Conservation (phyloP, 2,329 filamentous ascomycete species). For the Chrysoporthe puriensis region DNA sequence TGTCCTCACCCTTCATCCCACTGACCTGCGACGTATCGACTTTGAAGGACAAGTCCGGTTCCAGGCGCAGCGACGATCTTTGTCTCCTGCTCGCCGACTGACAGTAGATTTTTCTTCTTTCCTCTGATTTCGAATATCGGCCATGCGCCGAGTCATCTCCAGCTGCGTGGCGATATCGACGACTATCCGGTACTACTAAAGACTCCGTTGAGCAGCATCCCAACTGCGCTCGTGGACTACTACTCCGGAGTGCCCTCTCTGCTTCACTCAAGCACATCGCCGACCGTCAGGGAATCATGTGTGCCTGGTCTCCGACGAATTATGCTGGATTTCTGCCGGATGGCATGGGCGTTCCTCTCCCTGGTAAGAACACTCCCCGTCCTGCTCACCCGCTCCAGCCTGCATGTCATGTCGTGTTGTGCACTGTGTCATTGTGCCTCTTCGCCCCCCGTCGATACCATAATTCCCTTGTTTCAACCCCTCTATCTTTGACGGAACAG, state of each 20-base stretch:
- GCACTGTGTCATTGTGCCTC: background rate
- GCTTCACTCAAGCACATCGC: background rate
- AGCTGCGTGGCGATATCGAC: no score
- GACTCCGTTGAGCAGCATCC: no score
- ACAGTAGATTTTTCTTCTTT: no score
- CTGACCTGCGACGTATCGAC: no score
- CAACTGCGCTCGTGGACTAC: background rate
- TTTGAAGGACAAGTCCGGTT: no score
- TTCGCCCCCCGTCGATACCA: background rate
- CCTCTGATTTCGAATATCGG: no score
- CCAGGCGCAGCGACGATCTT: no score
- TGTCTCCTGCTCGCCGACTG: no score
- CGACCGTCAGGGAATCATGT: background rate
- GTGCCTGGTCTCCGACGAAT: background rate
- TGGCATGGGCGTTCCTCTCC: background rate
- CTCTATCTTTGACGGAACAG: background rate
- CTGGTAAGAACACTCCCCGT: background rate
- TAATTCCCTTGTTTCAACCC: no score
- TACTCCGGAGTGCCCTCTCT: background rate
- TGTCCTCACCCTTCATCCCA: no score
- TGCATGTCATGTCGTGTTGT: background rate
- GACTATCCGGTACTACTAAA: no score
- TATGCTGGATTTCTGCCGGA: background rate
- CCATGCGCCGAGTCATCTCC: no score
- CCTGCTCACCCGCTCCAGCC: background rate